A percentile compares a stretch with the other conserved stretches of the same genome.
Conservation (phyloP, 768 basidiomycete species). For the Gymnopilus dilepis region DNA sequence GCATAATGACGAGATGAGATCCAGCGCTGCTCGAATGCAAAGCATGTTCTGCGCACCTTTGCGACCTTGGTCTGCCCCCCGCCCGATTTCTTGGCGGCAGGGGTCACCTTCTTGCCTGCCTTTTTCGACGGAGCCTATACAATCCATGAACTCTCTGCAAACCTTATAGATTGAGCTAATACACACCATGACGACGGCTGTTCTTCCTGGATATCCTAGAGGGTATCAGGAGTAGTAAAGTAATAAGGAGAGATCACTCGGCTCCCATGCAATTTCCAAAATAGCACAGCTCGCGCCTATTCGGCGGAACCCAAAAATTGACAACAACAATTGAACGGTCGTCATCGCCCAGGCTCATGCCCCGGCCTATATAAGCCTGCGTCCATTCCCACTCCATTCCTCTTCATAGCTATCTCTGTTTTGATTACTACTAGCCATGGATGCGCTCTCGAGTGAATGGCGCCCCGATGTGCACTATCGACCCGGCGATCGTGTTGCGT, state of each 20-base stretch:
- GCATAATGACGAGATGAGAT: constrained; percentile 15
- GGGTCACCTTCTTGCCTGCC: constrained; percentile 81
- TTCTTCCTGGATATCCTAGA: constrained; percentile 8
- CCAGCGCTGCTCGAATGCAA: background rate
- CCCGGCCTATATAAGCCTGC: background rate
- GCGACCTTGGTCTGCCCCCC: constrained; percentile 69
- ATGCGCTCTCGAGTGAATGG: constrained; percentile 40
- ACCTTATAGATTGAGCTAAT: background rate
- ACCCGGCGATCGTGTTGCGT: constrained; percentile 37
- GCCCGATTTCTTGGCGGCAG: constrained; percentile 66
- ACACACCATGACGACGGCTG: constrained; percentile 25
- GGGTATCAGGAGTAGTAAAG: background rate
- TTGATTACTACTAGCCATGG: constrained; percentile 22
- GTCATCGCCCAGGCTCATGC: background rate
- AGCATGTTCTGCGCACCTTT: constrained; percentile 55
- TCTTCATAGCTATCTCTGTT: background rate
- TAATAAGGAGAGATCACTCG: background rate
- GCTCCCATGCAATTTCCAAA: background rate
- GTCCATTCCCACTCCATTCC: background rate
- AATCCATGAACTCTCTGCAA: too few species aligned
- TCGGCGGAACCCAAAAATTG: background rate
- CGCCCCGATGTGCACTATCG: constrained; percentile 27
- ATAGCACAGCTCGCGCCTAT: background rate
- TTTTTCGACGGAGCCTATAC: constrained; percentile 85
- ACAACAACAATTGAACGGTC: background rate